phyloP scores from a whole-genome alignment of 768 basidiomycete species.

The Tulasnella calospora region DNA sequence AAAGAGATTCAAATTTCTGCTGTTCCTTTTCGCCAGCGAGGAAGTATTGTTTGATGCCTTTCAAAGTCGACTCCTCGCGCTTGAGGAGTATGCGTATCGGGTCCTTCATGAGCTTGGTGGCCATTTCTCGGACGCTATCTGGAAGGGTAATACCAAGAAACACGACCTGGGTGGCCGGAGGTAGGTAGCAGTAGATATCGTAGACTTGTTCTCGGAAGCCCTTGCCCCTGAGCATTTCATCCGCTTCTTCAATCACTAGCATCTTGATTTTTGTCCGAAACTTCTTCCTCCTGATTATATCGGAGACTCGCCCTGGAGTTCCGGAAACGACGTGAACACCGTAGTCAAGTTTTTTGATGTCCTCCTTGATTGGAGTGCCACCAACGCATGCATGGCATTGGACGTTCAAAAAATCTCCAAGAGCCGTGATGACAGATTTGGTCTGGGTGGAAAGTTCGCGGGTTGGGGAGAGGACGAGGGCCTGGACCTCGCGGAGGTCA shows the following conservation, averaged over 20 bases:
- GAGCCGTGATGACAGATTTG: slow-evolving; percentile 45
- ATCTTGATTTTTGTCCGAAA: slow-evolving; percentile 48
- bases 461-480: slow-evolving; percentile 46
- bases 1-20: slow-evolving; percentile 47
- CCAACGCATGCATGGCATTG: slow-evolving; percentile 49
- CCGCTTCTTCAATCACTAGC: slow-evolving; percentile 40
- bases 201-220: slow-evolving; percentile 50
- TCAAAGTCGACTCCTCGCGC: slow-evolving; percentile 47
- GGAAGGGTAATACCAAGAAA: slow-evolving; percentile 48
- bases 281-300: slow-evolving; percentile 46
- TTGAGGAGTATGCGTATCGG: slow-evolving; percentile 48
- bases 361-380: slow-evolving; percentile 45
- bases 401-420: slow-evolving; percentile 49
- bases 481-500: slow-evolving; percentile 44
- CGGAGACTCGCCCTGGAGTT: slow-evolving; percentile 47
- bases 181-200: slow-evolving; percentile 48
- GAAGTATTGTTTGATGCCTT: slow-evolving; percentile 41
- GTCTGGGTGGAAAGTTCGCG: slow-evolving; percentile 48
- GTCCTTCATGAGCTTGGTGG: slow-evolving; percentile 48
- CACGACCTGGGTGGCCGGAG: slow-evolving; percentile 46
- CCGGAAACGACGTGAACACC: slow-evolving; percentile 47
- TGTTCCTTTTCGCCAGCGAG: slow-evolving; percentile 47
- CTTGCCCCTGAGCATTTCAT: slow-evolving; percentile 44
- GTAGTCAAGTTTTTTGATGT: slow-evolving; percentile 45
- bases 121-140: slow-evolving; percentile 46